Conservation (phyloP, 306 rosid species). For the Sesbania bispinosa region DNA sequence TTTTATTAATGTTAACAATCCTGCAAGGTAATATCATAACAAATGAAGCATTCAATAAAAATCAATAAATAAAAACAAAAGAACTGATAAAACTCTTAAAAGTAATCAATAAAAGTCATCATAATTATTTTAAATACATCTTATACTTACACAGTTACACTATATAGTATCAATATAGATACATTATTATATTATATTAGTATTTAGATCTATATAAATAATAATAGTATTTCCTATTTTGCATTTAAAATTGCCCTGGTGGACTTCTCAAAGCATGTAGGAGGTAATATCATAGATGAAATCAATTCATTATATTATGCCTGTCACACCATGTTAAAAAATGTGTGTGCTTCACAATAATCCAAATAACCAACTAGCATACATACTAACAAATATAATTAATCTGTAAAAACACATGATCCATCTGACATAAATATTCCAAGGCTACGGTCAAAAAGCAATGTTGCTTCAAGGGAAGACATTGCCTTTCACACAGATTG, state of each 20-base stretch:
- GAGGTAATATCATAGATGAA: background rate
- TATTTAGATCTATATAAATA: too few species aligned
- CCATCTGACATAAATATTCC: background rate
- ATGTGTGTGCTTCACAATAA: background rate
- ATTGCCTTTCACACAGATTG: background rate
- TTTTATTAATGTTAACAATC: too few species aligned
- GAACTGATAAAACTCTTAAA: too few species aligned
- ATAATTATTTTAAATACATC: too few species aligned
- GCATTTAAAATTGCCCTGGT: background rate
- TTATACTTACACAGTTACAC: too few species aligned
- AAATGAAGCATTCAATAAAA: too few species aligned
- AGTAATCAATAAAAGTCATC: too few species aligned
- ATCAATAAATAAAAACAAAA: too few species aligned
- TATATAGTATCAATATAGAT: too few species aligned
- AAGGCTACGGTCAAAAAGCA: background rate
- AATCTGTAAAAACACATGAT: background rate
- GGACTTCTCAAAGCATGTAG: background rate
- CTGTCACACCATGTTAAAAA: background rate
- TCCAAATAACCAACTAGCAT: background rate
- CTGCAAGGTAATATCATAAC: too few species aligned
- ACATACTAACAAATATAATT: background rate
- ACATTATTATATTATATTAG: too few species aligned
- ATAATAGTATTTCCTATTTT: background rate
- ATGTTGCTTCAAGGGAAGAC: background rate
- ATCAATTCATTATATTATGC: background rate